Conservation (phyloP, 1,284 basidiomycete genomes). For the Ceratobasidium sp. region DNA sequence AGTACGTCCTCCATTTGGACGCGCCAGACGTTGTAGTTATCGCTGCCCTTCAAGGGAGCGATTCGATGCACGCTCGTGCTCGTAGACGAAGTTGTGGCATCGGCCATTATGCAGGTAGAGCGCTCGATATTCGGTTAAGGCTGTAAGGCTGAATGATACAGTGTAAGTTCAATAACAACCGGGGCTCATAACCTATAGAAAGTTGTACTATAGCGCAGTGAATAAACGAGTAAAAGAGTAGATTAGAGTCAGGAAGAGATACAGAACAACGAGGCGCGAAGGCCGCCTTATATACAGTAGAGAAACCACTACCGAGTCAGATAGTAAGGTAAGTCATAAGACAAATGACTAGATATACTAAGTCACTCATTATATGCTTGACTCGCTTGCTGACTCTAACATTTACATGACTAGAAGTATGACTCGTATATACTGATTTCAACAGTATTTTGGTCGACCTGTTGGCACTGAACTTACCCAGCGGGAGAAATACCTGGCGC, state of each 20-base stretch:
- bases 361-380: no score
- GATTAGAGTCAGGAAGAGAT: not conserved
- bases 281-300: no score
- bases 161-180: not conserved
- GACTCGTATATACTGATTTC: no score
- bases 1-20: conserved; percentile 30
- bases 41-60: not conserved
- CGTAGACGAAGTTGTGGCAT: not conserved
- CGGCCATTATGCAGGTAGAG: not conserved
- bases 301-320: no score
- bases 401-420: no score
- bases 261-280: no score
- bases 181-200: conserved; percentile 32
- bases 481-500: no score
- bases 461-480: no score
- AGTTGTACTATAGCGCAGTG: not conserved
- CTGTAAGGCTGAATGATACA: not conserved
- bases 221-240: not conserved
- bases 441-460: no score
- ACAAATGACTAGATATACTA: no score
- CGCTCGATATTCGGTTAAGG: not conserved
- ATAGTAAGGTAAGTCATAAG: no score
- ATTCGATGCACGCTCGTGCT: not conserved
- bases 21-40: conserved; percentile 6
- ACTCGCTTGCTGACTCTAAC: no score